These are phyloP conservation scores for Alternaria rosae DNA, from an alignment of 2,329 filamentous ascomycete species.

Conservation along the genomic window DNA sequence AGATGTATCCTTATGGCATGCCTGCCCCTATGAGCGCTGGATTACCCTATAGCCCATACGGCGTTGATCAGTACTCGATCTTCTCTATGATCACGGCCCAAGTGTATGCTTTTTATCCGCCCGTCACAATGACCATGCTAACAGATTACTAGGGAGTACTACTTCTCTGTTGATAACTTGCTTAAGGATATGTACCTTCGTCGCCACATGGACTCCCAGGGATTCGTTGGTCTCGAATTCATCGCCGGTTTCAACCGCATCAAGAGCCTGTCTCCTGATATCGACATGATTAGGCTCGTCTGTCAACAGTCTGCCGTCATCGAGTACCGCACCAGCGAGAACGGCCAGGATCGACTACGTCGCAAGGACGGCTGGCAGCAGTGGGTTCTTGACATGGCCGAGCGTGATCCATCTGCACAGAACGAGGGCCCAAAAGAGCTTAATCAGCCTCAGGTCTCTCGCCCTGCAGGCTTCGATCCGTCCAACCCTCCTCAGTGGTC, in stretches of 20 bases:
- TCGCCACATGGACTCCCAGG: slow-evolving; percentile 92
- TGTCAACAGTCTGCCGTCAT: slow-evolving; percentile 75
- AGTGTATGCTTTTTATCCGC: slow-evolving; percentile 52
- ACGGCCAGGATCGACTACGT: slow-evolving; percentile 80
- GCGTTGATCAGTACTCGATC: slow-evolving; percentile 64
- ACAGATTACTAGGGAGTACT: slow-evolving; percentile 76
- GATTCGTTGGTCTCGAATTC: slow-evolving; percentile 82
- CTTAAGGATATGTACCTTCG: slow-evolving; percentile 92
- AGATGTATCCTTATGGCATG: slow-evolving; percentile 65
- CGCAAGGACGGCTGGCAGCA: slow-evolving; percentile 77
- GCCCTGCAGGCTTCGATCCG: slow-evolving; percentile 46
- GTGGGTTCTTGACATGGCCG: slow-evolving; percentile 76
- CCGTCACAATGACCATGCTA: slow-evolving; percentile 25
- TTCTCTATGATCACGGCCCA: slow-evolving; percentile 67
- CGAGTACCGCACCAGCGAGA: slow-evolving; percentile 77
- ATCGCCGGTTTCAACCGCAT: slow-evolving; percentile 89
- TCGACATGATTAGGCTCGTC: slow-evolving; percentile 75
- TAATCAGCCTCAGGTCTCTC: slow-evolving; percentile 51
- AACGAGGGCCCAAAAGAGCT: slow-evolving; percentile 70
- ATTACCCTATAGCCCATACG: slow-evolving; percentile 64
- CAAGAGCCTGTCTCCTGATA: slow-evolving; percentile 73
- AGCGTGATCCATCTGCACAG: slow-evolving; percentile 76
- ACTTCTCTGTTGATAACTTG: slow-evolving; percentile 95
- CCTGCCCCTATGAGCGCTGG: slow-evolving; percentile 64
- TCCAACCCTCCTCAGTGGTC: slow-evolving; percentile 40